Evolutionary conservation across 2,329 filamentous ascomycete genomes (phyloP), one percentile per base, ranked within the genome.

Genomic region (Penicillium sp.): DNA sequence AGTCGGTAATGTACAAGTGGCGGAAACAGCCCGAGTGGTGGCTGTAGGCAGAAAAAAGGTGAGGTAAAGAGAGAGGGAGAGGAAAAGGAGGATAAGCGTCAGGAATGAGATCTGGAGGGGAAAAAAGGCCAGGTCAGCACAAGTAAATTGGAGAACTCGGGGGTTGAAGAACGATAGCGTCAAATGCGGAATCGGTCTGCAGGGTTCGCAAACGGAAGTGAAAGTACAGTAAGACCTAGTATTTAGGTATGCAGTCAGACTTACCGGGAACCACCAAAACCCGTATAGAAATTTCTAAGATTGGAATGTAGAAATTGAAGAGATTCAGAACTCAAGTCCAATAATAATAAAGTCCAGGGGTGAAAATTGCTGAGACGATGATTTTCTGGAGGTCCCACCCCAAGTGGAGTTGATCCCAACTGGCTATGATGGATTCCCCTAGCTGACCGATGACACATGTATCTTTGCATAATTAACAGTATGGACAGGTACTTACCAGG

Each of bases 361-460:
- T n/a, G 25, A 46, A 66, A 63, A 62, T 54, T 65, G 63, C 52
- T 66, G 63, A 66, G 63, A 45, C 27, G 55, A 65, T 55, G 56
- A 62, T 60, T 62, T 56, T 37, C 56, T 21, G 21, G 31, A 49
- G 56, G 58, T 62, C 63, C 62, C 62, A 64, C 63, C 62, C 23
- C 23, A 51, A 45, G 56, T 65, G 56, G 54, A 60, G 62, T 56
- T 54, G 29, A 50, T 58, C 60, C 52, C 57, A 58, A 62, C 61
- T 54, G 46, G 56, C 41, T 9, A 15, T 33, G 50, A 40, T 31
- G 4, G 25, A 46, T 45, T 35, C 19, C 55, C 48, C 2, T 35
- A n/a, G 29, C 19, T 23, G 48, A 42, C 29, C 19, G 5, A 59
- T 25, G 8, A 1, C 4, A 4, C 4, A 19, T 37, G 62, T 63